A percentile compares a stretch with the other conserved stretches of the same genome.
These are phyloP conservation scores for Coemansia sp. DNA, from an alignment of 192 early-diverging fungal genomes.

Conservation along the genomic window DNA sequence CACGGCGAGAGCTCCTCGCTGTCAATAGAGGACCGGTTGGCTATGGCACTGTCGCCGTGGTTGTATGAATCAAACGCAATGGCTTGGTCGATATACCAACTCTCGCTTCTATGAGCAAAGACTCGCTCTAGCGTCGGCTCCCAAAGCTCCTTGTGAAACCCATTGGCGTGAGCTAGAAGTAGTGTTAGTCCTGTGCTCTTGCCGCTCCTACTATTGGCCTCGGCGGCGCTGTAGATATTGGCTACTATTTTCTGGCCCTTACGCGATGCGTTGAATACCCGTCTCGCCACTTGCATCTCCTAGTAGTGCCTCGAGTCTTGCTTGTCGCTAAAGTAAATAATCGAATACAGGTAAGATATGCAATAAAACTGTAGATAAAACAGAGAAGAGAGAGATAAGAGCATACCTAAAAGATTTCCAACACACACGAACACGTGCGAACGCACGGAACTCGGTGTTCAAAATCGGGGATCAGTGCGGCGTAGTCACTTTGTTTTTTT, in stretches of 20 bases:
- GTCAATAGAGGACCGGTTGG: constrained; percentile 20
- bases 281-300: constrained; percentile 24
- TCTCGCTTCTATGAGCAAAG: constrained; percentile 8
- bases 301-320: background rate
- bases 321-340: background rate
- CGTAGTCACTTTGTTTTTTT: background rate
- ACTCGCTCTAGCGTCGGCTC: constrained; percentile 37
- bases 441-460: background rate
- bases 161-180: constrained; percentile 46
- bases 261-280: constrained; percentile 28
- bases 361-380: background rate
- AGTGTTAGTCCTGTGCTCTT: constrained; percentile 23
- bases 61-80: constrained; percentile 45
- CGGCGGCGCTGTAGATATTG: constrained; percentile 32
- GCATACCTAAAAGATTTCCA: background rate
- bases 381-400: background rate
- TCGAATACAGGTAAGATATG: background rate
- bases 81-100: constrained; percentile 32
- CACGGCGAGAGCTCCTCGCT: constrained; percentile 27
- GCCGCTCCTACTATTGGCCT: background rate
- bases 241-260: constrained; percentile 34
- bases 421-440: background rate
- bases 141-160: constrained; percentile 56
- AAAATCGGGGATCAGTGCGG: background rate
- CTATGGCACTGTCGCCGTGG: constrained; percentile 53